phyloP scores from a whole-genome alignment of 257 asterid genomes.

The Nicotiana tomentosiformis region DNA sequence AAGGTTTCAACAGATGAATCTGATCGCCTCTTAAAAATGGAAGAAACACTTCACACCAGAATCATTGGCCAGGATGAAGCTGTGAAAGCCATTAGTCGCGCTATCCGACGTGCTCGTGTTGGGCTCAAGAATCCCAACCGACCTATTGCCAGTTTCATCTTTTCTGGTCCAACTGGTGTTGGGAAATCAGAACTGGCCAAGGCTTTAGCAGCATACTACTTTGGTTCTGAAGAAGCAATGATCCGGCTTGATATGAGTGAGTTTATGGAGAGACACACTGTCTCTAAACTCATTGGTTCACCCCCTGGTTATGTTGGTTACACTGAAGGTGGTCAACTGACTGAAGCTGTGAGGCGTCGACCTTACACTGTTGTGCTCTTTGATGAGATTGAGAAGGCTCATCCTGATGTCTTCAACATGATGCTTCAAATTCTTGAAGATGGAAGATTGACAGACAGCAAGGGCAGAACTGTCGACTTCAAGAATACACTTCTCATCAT shows the following conservation, averaged over 20 bases:
- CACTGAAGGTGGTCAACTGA: constrained; percentile 75
- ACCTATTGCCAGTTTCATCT: constrained; percentile 85
- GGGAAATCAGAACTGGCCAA: constrained; percentile 87
- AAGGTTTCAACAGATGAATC: constrained; percentile 40
- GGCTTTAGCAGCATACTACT: constrained; percentile 69
- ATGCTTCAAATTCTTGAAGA: constrained; percentile 89
- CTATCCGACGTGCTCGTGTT: constrained; percentile 82
- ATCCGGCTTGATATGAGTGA: constrained; percentile 91
- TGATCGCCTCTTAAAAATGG: constrained; percentile 34
- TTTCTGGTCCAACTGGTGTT: constrained; percentile 91
- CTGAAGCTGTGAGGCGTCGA: constrained; percentile 75
- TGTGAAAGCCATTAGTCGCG: constrained; percentile 65
- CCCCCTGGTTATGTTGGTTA: constrained; percentile 91
- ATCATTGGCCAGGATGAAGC: constrained; percentile 90
- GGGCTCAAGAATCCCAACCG: constrained; percentile 79
- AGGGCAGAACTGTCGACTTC: constrained; percentile 78
- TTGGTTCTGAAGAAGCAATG: constrained; percentile 83
- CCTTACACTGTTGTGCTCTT: constrained; percentile 71
- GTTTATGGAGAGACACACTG: constrained; percentile 87
- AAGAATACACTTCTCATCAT: constrained; percentile 75
- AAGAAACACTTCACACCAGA: constrained; percentile 33
- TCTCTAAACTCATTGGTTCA: constrained; percentile 73
- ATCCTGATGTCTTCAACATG: constrained; percentile 70
- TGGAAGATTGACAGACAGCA: constrained; percentile 78
- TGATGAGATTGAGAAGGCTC: constrained; percentile 86